These are phyloP conservation scores for Cadophora sp. DNA, from an alignment of 2,329 filamentous ascomycete species.

Conservation along the genomic window DNA sequence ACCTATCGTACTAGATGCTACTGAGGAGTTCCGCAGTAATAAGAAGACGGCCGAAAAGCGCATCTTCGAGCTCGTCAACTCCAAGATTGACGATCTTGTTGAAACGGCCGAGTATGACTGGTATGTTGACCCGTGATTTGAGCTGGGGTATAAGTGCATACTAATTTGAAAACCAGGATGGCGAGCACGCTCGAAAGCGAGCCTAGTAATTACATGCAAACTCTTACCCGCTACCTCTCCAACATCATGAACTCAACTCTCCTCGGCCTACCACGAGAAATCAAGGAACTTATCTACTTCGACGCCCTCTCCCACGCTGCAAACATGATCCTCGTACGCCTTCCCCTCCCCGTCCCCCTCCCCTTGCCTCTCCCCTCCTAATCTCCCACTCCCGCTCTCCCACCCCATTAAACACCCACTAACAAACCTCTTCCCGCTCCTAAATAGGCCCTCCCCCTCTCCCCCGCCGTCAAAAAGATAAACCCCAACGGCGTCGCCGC, in stretches of 20 bases:
- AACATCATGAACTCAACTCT: constrained; percentile 98
- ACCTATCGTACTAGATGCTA: constrained; percentile 80
- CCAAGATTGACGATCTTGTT: constrained; percentile 96
- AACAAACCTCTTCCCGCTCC: constrained; percentile 61
- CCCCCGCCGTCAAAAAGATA: constrained; percentile 76
- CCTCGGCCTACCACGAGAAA: constrained; percentile 89
- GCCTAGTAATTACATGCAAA: constrained; percentile 94
- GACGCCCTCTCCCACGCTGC: constrained; percentile 92
- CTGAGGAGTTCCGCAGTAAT: constrained; percentile 83
- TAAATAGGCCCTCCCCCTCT: constrained; percentile 51
- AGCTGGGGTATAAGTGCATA: neutral
- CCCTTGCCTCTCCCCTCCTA: constrained; percentile 10
- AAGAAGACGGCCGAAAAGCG: constrained; percentile 97
- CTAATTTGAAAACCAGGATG: constrained; percentile 49
- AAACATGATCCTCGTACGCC: constrained; percentile 76
- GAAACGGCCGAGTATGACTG: constrained; percentile 98
- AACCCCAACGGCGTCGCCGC: constrained; percentile 85
- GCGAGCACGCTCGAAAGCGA: constrained; percentile 67
- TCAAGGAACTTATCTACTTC: constrained; percentile 98
- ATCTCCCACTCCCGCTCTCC: too few relatives aligned
- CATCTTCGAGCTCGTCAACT: constrained; percentile 98
- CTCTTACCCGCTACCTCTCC: constrained; percentile 87
- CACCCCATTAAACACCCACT: too few relatives aligned
- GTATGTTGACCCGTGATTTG: constrained; percentile 49
- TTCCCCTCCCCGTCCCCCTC: constrained; percentile 15